Conservation (phyloP, 768 basidiomycete species). For the Collybiopsis confluens region DNA sequence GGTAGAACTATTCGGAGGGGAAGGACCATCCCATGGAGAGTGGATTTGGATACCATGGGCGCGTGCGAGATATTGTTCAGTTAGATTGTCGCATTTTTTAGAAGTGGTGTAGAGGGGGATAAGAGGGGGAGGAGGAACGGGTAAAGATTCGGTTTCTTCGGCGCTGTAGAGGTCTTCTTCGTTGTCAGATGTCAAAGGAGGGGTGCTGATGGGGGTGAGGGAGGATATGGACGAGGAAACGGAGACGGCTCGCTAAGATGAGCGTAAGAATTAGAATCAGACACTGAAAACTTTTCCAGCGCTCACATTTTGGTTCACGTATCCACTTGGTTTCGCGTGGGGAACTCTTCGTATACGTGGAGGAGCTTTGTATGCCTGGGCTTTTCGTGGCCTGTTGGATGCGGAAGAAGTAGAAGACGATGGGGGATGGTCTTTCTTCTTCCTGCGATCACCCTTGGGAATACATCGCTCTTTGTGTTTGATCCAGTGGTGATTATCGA, state of each 20-base stretch:
- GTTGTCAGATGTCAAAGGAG: slow-evolving; percentile 32
- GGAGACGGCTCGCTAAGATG: slow-evolving; percentile 17
- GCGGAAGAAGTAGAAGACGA: slow-evolving; percentile 5
- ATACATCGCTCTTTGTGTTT: slow-evolving; percentile 63
- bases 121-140: slow-evolving; percentile 8
- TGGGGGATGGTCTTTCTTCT: slow-evolving; percentile 15
- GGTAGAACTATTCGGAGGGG: not conserved
- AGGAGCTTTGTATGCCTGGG: not conserved
- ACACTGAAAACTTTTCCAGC: not conserved
- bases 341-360: not conserved
- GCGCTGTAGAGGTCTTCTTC: slow-evolving; percentile 16
- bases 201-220: slow-evolving; percentile 26
- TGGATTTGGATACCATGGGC: slow-evolving; percentile 4
- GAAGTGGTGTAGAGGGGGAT: not conserved
- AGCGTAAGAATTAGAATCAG: too few species aligned
- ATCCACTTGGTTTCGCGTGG: not conserved
- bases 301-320: slow-evolving; percentile 1
- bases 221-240: slow-evolving; percentile 24
- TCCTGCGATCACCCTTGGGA: slow-evolving; percentile 34
- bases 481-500: slow-evolving; percentile 64
- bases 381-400: not conserved
- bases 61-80: slow-evolving; percentile 28
- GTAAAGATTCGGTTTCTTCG: slow-evolving; percentile 2
- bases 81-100: not conserved
- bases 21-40: not conserved